phyloP scores from a whole-genome alignment of 2,329 filamentous ascomycete genomes.

The Verticillium klebahnii region DNA sequence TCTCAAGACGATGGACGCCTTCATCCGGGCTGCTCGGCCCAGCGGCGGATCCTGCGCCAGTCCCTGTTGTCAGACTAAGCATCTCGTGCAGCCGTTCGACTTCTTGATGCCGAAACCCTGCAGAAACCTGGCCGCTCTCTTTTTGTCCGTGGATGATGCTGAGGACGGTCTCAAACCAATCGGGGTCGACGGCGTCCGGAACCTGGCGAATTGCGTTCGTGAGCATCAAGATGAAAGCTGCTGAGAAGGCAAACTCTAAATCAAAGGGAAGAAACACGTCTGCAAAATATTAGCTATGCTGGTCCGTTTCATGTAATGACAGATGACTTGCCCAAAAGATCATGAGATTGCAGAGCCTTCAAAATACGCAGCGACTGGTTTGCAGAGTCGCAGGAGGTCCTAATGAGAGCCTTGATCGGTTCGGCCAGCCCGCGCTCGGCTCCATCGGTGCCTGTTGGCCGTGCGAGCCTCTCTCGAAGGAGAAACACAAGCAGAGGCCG shows the following conservation, averaged over 20 bases:
- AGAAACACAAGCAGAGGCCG: slow-evolving; percentile 4
- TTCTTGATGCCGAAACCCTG: slow-evolving; percentile 2
- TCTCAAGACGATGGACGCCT: neutral
- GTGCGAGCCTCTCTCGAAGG: slow-evolving; percentile 1
- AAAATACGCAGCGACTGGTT: slow-evolving; percentile 5
- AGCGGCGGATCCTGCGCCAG: neutral
- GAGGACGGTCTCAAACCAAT: neutral
- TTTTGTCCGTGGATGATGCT: slow-evolving; percentile 2
- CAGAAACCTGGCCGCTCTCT: slow-evolving; percentile 1
- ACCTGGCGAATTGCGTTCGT: neutral
- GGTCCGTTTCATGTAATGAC: no score
- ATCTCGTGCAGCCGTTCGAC: slow-evolving; percentile 5
- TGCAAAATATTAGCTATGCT: neutral
- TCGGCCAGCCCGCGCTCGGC: slow-evolving; percentile 1
- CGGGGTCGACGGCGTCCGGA: neutral
- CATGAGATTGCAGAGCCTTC: neutral
- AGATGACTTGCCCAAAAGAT: no score
- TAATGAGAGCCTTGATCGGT: slow-evolving; percentile 2
- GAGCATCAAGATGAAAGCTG: neutral
- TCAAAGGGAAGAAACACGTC: slow-evolving; percentile 6
- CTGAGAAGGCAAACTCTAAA: slow-evolving; percentile 6
- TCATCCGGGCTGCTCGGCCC: no score
- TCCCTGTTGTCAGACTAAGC: neutral
- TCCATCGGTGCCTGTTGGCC: neutral
- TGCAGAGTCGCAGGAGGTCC: slow-evolving; percentile 5